Conservation (phyloP, 768 basidiomycete genomes). For the Tylopilus cervinicoccineus region DNA sequence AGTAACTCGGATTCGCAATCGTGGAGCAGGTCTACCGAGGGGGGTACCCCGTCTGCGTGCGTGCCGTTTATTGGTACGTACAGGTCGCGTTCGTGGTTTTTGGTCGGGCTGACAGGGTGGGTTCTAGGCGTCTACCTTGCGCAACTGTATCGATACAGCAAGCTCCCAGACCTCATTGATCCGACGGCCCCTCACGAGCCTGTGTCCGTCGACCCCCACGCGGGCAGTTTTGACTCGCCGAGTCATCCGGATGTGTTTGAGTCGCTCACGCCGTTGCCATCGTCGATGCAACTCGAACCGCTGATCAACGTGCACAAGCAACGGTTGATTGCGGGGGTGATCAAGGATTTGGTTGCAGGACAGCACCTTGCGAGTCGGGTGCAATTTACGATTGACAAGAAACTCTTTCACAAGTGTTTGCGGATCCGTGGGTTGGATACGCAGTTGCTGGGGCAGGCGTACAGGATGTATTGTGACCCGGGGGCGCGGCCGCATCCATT, state of each 20-base stretch:
- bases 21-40: constrained; percentile 37
- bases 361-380: constrained; percentile 78
- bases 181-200: constrained; percentile 72
- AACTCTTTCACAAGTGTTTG: constrained; percentile 71
- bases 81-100: background rate
- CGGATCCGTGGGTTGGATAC: constrained; percentile 62
- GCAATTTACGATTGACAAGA: constrained; percentile 68
- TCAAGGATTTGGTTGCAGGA: constrained; percentile 76
- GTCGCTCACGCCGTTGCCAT: constrained; percentile 64
- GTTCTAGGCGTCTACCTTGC: constrained; percentile 69
- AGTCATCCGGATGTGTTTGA: constrained; percentile 79
- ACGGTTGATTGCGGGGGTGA: constrained; percentile 72
- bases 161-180: constrained; percentile 77
- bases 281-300: constrained; percentile 78
- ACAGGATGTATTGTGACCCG: constrained; percentile 33
- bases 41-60: constrained; percentile 52
- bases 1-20: constrained; percentile 39
- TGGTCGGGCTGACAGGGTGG: constrained; percentile 2
- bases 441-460: constrained; percentile 49
- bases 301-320: constrained; percentile 90
- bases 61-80: constrained; percentile 79
- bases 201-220: constrained; percentile 59
- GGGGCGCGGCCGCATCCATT: constrained; percentile 16
- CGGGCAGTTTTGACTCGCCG: constrained; percentile 62
- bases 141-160: constrained; percentile 59